These are phyloP conservation scores for Strobilomyces dryophilus DNA, from an alignment of 768 basidiomycete species.

Conservation along the genomic window DNA sequence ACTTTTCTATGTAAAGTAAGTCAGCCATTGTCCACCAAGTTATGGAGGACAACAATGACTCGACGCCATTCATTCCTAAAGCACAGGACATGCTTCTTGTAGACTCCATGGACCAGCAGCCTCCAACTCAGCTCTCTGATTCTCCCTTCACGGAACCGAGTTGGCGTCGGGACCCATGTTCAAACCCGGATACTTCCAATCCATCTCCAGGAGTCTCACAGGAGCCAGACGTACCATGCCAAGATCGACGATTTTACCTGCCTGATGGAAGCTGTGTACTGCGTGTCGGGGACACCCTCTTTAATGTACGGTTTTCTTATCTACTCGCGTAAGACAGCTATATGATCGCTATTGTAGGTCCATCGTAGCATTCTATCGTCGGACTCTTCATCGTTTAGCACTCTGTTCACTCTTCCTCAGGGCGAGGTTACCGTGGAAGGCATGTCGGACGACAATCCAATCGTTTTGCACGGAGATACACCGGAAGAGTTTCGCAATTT, in stretches of 20 bases:
- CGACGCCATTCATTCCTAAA: constrained; percentile 20
- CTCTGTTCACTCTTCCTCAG: constrained; percentile 67
- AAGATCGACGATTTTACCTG: constrained; percentile 60
- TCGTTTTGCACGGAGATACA: constrained; percentile 59
- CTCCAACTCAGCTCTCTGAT: constrained; percentile 6
- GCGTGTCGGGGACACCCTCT: constrained; percentile 58
- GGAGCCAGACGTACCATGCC: constrained; percentile 11
- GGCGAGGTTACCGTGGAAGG: constrained; percentile 52
- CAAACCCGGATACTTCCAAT: constrained; percentile 2
- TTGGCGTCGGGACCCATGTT: constrained; percentile 6
- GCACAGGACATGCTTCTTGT: constrained; percentile 13
- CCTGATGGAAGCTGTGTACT: constrained; percentile 67
- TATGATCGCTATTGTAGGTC: constrained; percentile 36
- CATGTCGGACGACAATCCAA: constrained; percentile 58
- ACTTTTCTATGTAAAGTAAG: too few species aligned
- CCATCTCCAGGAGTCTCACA: not conserved
- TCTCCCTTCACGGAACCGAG: constrained; percentile 8
- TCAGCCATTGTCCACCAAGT: not conserved
- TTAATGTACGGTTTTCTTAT: constrained; percentile 49
- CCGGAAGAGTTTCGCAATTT: constrained; percentile 67
- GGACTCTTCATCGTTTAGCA: constrained; percentile 60
- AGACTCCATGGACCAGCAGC: not conserved
- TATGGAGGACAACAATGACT: constrained; percentile 16
- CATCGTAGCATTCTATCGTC: constrained; percentile 57
- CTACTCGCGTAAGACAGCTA: not conserved